Conservation (phyloP, 1,284 basidiomycete genomes). For the Salmacisia buchloeana region DNA sequence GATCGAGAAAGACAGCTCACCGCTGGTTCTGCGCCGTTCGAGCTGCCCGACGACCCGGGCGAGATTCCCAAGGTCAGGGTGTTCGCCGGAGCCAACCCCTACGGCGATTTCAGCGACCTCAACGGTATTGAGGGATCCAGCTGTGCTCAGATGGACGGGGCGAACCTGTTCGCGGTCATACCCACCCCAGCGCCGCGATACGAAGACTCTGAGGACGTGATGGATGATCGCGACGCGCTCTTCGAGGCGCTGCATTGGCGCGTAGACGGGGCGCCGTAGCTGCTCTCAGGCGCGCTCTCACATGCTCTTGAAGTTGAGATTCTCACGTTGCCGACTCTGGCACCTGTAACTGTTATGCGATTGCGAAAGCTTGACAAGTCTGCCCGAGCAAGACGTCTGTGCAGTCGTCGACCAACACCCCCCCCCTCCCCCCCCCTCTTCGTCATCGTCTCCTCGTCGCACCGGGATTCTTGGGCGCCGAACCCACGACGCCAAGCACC, state of each 20-base stretch:
- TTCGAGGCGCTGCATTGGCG: slow-evolving; percentile 1
- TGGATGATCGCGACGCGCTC: neutral
- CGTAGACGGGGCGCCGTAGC: neutral
- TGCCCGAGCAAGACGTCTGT: neutral
- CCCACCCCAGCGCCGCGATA: neutral
- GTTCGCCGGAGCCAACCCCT: neutral
- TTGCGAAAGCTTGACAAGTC: neutral
- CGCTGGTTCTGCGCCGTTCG: neutral
- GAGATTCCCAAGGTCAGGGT: neutral
- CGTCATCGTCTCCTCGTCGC: neutral
- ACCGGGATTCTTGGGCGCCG: slow-evolving; percentile 5
- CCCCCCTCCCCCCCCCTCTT: no score
- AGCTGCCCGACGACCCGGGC: neutral
- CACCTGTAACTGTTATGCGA: no score
- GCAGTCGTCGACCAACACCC: neutral
- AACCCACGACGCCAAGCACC: neutral
- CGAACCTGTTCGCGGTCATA: neutral
- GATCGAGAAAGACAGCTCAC: neutral
- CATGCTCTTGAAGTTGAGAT: no score
- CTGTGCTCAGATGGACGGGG: slow-evolving; percentile 6
- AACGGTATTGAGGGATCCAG: neutral
- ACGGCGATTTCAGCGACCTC: neutral
- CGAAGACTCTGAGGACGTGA: neutral
- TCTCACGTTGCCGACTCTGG: neutral
- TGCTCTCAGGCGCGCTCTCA: neutral